Base-by-base conservation (phyloP, 2,329 filamentous ascomycete genomes). In the Sclerotinia nivalis region DNA sequence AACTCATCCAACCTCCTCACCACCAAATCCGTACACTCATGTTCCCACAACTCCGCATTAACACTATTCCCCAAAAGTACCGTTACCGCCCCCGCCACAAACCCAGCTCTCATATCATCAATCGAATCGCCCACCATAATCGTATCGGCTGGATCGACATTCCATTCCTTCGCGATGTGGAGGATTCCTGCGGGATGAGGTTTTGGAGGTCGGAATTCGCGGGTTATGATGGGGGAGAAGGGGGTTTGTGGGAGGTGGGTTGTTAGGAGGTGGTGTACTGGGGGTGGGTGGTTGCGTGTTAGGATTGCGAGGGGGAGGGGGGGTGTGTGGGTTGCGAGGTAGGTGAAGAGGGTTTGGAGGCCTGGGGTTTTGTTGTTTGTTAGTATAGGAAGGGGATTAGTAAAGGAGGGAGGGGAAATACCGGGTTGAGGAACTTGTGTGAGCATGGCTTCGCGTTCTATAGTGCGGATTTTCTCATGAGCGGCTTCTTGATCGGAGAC, bases 41-140 rank as follows among this genome's bases (percentile, higher is more conserved):
- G 91, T 34, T 87, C 83, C 10, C 84, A 87, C 70, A 97, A 78
- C 73, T 90, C 85, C 69, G 80, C 80, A 78, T 97, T 97, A n/a
- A 86, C 89, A n/a, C 92, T 88, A 76, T 96, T 96, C 22, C 91
- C 85, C 58, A 99, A 83, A 78, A 98, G 78, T n/a, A 98, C 93
- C 0, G 96, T 98, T 47, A 93, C 91, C 1, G 94, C 93, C 0
- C 95, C 95, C 0, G 95, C 95, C 66, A 84, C 85, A 71, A 90
- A 87, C 0, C 96, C 95, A 0, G 95, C 93, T 10, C 90, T 92
- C 88, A 98, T 96, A 78, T 99, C 96, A 79, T 98, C 96, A 69
- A 97, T 88, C 22, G 90, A 93, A 78, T 95, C 92, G 5, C 92
- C 92, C 69, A 79, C 78, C 78, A 79, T 79, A 62, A 79, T 78